phyloP scores from a whole-genome alignment of 345 rosid species.

The Eucalyptus tenuipes region DNA sequence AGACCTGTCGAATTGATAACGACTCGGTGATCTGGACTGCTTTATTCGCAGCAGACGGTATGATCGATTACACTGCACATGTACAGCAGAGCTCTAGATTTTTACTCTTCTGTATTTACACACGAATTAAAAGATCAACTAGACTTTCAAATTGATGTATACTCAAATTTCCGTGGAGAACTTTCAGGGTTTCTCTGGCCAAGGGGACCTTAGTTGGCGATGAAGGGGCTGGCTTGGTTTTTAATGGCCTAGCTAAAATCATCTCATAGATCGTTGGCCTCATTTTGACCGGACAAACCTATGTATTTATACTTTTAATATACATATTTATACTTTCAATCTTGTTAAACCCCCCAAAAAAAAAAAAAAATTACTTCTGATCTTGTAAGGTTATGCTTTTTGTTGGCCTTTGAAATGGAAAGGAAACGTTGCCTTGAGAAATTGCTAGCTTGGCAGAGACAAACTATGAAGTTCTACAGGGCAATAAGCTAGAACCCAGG shows the following conservation, averaged over 20 bases:
- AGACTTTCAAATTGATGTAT: background rate
- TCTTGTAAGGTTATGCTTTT: background rate
- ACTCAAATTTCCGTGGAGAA: background rate
- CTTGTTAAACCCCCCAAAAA: too few species aligned
- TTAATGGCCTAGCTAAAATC: background rate
- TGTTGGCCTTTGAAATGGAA: background rate
- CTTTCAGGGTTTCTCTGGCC: background rate
- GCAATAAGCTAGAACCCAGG: constrained; percentile 67
- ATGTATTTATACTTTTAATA: background rate
- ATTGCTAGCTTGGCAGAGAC: background rate
- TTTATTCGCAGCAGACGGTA: background rate
- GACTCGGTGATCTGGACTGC: background rate
- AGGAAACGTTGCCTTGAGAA: background rate
- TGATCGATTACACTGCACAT: background rate
- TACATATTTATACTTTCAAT: too few species aligned
- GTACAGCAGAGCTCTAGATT: background rate
- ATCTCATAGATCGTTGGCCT: background rate
- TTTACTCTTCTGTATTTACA: background rate
- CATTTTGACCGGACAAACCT: background rate
- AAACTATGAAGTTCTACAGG: background rate
- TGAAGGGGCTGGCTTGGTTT: background rate
- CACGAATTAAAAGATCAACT: background rate
- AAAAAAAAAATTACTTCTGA: background rate
- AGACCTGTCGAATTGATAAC: background rate
- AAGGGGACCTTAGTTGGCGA: background rate